A percentile compares a stretch with the other conserved stretches of the same genome.
Conservation (phyloP, 192 early-diverging fungal genomes). For the Entomortierella chlamydospora region DNA sequence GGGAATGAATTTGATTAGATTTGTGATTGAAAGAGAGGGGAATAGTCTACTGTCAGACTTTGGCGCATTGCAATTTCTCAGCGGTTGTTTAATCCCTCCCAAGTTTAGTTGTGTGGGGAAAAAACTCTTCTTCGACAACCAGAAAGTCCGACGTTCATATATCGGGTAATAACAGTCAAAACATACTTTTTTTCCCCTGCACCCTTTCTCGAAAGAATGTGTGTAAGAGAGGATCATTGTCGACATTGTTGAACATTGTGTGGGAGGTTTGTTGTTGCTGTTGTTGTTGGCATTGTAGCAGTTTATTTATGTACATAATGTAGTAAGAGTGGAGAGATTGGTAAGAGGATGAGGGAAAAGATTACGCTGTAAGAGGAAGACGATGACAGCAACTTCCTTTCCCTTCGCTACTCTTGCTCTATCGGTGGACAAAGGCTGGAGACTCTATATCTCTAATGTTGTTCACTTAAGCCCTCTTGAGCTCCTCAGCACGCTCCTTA, state of each 20-base stretch:
- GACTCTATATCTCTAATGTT: not conserved
- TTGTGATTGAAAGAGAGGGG: too few species aligned
- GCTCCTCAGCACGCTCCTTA: constrained; percentile 18
- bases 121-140: constrained; percentile 6
- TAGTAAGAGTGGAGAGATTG: constrained; percentile 29
- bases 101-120: constrained; percentile 21
- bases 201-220: constrained; percentile 6
- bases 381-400: not conserved
- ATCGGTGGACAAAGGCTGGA: not conserved
- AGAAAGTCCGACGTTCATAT: constrained; percentile 14
- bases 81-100: too few species aligned
- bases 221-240: too few species aligned
- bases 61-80: too few species aligned
- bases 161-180: too few species aligned
- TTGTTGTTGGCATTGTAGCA: not conserved
- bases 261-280: not conserved
- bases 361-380: not conserved
- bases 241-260: too few species aligned
- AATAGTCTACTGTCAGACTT: too few species aligned
- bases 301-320: constrained; percentile 26
- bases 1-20: not conserved
- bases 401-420: not conserved
- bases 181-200: not conserved
- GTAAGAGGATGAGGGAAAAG: not conserved
- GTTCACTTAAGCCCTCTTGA: constrained; percentile 28